Evolutionary conservation across 257 asterid genomes (phyloP).

Genomic region (Gentiana macrophylla): DNA sequence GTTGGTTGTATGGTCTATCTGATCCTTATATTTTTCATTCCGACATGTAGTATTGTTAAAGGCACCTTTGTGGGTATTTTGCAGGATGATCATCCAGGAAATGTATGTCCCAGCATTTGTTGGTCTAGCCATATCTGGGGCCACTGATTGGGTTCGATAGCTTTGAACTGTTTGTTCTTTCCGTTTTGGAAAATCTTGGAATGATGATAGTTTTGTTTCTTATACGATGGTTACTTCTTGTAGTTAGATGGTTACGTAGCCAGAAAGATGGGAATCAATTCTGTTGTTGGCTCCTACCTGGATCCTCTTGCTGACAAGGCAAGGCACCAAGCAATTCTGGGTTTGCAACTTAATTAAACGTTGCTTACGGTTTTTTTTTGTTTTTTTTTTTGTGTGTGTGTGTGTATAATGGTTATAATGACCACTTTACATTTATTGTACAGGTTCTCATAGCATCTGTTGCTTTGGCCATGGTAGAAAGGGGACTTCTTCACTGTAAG

Average conservation of each 20-base stretch:
- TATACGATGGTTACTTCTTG: constrained; percentile 15
- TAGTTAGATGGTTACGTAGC: constrained; percentile 96
- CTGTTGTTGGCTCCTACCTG: constrained; percentile 95
- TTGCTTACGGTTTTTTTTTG: background rate
- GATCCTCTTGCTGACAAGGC: constrained; percentile 99
- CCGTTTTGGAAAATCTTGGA: constrained; percentile 2
- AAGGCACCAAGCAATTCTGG: constrained; percentile 5
- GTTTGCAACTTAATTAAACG: too few species aligned
- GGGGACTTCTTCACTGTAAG: constrained; percentile 79
- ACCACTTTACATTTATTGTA: constrained; percentile 2
- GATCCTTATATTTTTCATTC: too few species aligned
- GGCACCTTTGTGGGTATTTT: constrained; percentile 9
- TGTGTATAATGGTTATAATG: background rate
- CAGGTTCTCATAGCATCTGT: constrained; percentile 85
- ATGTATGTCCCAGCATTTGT: constrained; percentile 79
- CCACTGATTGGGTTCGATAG: constrained; percentile 76
- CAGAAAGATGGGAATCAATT: constrained; percentile 77
- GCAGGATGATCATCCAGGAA: constrained; percentile 86
- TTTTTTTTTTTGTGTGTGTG: constrained; percentile 3
- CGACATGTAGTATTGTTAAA: background rate
- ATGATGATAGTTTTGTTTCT: constrained; percentile 3
- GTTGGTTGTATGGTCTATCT: too few species aligned
- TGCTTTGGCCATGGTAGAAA: constrained; percentile 87
- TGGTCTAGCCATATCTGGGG: constrained; percentile 85
- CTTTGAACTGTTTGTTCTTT: constrained; percentile 3